phyloP scores from a whole-genome alignment of 768 basidiomycete species.

The Amylocystis lapponica region DNA sequence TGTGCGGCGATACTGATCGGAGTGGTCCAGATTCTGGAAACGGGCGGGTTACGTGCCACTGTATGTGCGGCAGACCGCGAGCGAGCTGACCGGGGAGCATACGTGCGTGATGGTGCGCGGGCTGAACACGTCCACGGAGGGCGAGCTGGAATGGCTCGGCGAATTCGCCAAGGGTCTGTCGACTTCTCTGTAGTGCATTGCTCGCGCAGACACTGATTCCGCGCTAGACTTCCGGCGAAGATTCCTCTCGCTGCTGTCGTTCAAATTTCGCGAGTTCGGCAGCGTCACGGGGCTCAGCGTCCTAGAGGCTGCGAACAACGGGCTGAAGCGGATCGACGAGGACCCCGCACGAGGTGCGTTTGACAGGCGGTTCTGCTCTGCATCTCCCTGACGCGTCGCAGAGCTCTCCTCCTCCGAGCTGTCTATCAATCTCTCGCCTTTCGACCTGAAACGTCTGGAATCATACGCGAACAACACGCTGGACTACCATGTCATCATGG shows the following conservation, averaged over 20 bases:
- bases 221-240: conserved; percentile 81
- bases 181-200: not conserved
- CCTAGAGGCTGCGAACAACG: conserved; percentile 74
- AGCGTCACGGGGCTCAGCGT: conserved; percentile 83
- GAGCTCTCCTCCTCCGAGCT: conserved; percentile 45
- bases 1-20: conserved; percentile 1
- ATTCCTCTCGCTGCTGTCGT: conserved; percentile 86
- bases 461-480: conserved; percentile 95
- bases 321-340: conserved; percentile 42
- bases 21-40: conserved; percentile 79
- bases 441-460: conserved; percentile 92
- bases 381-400: conserved; percentile 37
- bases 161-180: conserved; percentile 80
- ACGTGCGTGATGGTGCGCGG: conserved; percentile 93
- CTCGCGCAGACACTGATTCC: not conserved
- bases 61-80: conserved; percentile 89
- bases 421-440: conserved; percentile 70
- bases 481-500: conserved; percentile 94
- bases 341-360: conserved; percentile 34
- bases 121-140: conserved; percentile 58
- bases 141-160: conserved; percentile 73
- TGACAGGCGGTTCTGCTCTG: not conserved
- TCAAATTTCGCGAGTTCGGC: conserved; percentile 92
- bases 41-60: conserved; percentile 86
- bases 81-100: conserved; percentile 95